Conservation (phyloP, 345 rosid genomes). For the Melastoma malabathricum region DNA sequence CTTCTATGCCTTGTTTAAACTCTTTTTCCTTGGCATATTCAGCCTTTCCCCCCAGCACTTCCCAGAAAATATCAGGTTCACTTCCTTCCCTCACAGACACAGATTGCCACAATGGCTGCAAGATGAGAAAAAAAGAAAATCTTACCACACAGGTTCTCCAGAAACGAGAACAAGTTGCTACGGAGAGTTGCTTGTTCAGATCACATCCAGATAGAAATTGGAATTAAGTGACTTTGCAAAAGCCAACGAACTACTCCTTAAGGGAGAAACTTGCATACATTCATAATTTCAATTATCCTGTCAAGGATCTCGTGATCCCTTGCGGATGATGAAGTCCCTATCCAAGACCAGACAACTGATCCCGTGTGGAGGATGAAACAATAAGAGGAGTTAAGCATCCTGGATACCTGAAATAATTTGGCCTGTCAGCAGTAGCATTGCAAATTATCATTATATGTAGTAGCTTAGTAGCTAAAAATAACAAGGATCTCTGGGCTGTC, state of each 20-base stretch:
- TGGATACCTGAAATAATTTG: constrained; percentile 37
- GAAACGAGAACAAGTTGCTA: neutral
- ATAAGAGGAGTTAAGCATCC: constrained; percentile 62
- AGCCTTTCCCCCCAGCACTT: constrained; percentile 60
- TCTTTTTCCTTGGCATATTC: constrained; percentile 62
- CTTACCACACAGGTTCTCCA: neutral
- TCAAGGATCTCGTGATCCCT: constrained; percentile 62
- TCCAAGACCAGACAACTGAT: constrained; percentile 53
- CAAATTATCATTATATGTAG: too few relatives aligned
- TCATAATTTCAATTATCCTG: constrained; percentile 56
- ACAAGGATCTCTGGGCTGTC: too few relatives aligned
- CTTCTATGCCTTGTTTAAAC: constrained; percentile 35
- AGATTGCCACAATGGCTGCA: constrained; percentile 67
- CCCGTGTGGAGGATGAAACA: constrained; percentile 65
- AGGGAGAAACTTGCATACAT: constrained; percentile 28
- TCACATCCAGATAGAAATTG: too few relatives aligned
- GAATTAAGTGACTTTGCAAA: too few relatives aligned
- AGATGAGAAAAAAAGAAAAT: constrained; percentile 2
- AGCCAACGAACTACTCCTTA: neutral
- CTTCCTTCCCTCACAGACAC: constrained; percentile 61
- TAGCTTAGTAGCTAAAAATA: too few relatives aligned
- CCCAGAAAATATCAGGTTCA: constrained; percentile 76
- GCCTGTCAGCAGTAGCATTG: constrained; percentile 2
- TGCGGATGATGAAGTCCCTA: constrained; percentile 52
- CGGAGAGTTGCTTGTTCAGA: too few relatives aligned